These are phyloP conservation scores for Nematodospora anomalae DNA, from an alignment of 1,139 yeast species.

Conservation along the genomic window DNA sequence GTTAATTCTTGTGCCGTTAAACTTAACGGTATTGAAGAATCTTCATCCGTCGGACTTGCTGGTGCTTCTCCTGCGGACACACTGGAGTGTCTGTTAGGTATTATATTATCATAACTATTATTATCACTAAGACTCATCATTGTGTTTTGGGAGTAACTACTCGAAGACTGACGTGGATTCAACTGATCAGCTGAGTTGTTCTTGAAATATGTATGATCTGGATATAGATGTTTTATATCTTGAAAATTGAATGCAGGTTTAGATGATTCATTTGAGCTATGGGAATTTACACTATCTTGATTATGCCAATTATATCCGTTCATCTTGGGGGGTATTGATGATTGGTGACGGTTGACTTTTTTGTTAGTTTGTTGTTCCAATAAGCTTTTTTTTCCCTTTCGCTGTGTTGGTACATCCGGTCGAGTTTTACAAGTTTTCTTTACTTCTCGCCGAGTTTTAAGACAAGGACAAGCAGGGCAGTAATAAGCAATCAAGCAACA, in stretches of 20 bases:
- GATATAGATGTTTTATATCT: conserved; percentile 13
- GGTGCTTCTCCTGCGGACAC: neutral
- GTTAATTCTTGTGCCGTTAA: conserved; percentile 62
- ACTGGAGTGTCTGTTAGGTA: neutral
- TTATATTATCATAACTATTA: conserved; percentile 12
- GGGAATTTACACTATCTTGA: conserved; percentile 3
- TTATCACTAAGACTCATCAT: conserved; percentile 11
- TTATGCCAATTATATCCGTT: conserved; percentile 5
- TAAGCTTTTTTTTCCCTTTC: neutral
- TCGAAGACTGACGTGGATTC: conserved; percentile 1
- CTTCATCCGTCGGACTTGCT: conserved; percentile 1
- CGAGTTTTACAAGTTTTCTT: neutral
- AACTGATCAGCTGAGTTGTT: conserved; percentile 18
- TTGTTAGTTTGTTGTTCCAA: conserved; percentile 6
- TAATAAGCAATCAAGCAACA: too few species aligned
- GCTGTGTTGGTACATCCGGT: too few species aligned
- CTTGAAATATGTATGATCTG: conserved; percentile 12
- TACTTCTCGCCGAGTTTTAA: neutral
- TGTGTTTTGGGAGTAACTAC: neutral
- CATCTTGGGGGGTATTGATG: conserved; percentile 3
- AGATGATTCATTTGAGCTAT: conserved; percentile 6
- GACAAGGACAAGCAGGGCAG: too few species aligned
- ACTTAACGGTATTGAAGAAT: conserved; percentile 51
- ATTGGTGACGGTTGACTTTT: conserved; percentile 1
- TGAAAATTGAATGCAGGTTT: conserved; percentile 10